Percentiles rank a stretch among this genome's conserved stretches.
phyloP scores from a whole-genome alignment of 2,329 filamentous ascomycete species.

The Escovopsis sp. region DNA sequence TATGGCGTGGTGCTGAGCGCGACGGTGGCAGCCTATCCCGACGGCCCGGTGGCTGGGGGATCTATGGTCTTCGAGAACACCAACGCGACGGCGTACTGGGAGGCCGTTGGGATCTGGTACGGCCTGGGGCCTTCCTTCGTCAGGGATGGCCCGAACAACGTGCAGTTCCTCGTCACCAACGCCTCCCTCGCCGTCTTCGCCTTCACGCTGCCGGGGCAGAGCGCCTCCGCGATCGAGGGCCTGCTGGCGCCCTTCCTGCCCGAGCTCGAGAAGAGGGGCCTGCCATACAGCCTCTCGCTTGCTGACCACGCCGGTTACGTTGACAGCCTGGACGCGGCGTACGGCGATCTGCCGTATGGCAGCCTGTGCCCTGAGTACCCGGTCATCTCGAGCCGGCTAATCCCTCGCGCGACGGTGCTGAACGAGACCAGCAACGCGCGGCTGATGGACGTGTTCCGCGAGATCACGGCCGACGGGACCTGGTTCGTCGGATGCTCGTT shows the following conservation, averaged over 20 bases:
- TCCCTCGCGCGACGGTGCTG: background rate
- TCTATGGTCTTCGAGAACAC: no score
- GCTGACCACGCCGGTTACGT: background rate
- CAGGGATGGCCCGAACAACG: no score
- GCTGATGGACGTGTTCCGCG: background rate
- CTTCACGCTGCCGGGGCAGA: background rate
- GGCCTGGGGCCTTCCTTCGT: background rate
- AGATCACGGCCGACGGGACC: background rate
- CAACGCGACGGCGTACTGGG: background rate
- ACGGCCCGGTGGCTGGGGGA: background rate
- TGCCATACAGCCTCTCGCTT: background rate
- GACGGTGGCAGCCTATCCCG: conserved; percentile 3
- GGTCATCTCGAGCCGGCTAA: background rate
- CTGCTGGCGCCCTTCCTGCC: background rate
- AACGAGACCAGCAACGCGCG: background rate
- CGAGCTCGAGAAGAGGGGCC: background rate
- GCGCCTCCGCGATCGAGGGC: background rate
- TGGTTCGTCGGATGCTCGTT: background rate
- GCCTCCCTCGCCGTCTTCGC: no score
- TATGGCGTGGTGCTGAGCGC: conserved; percentile 5
- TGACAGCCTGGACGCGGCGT: background rate
- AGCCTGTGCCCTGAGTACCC: background rate
- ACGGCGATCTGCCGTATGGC: background rate
- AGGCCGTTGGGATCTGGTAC: background rate
- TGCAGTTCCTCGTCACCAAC: no score